Evolutionary conservation across 2,329 filamentous ascomycete genomes (phyloP).

Genomic region (Rhynchosporium secalis): DNA sequence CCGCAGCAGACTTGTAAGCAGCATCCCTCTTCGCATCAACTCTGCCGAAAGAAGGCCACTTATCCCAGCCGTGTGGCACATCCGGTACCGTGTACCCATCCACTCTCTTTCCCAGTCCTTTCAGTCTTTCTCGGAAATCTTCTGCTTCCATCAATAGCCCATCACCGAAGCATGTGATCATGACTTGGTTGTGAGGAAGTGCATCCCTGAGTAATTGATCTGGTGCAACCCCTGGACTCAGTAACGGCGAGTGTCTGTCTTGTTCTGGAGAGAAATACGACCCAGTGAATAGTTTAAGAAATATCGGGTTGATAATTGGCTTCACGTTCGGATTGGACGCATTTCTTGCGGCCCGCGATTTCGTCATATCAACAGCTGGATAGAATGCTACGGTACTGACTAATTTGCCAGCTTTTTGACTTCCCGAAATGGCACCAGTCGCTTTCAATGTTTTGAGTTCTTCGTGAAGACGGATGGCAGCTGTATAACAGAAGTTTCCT

Average conservation of each 20-base stretch:
- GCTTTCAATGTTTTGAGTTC: constrained; percentile 12
- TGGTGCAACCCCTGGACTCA: constrained; percentile 27
- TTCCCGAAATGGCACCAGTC: not conserved
- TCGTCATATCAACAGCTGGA: constrained; percentile 23
- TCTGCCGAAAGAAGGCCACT: constrained; percentile 14
- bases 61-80: constrained; percentile 33
- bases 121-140: constrained; percentile 29
- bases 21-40: constrained; percentile 26
- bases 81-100: constrained; percentile 28
- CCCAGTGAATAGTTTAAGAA: constrained; percentile 12
- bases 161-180: constrained; percentile 34
- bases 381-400: constrained; percentile 25
- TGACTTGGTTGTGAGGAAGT: constrained; percentile 27
- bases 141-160: constrained; percentile 29
- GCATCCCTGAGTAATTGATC: constrained; percentile 26
- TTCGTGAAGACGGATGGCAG: constrained; percentile 21
- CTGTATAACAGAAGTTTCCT: constrained; percentile 34
- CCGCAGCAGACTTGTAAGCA: constrained; percentile 26
- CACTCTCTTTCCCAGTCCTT: constrained; percentile 28
- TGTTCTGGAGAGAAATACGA: constrained; percentile 26
- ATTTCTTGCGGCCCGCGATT: constrained; percentile 16
- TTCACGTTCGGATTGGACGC: constrained; percentile 22
- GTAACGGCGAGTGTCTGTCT: constrained; percentile 21
- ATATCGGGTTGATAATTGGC: constrained; percentile 17
- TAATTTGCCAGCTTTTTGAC: constrained; percentile 13